These are phyloP conservation scores for Plasmodium fragile DNA, from an alignment of 169 alveolate species.

Conservation along the genomic window DNA sequence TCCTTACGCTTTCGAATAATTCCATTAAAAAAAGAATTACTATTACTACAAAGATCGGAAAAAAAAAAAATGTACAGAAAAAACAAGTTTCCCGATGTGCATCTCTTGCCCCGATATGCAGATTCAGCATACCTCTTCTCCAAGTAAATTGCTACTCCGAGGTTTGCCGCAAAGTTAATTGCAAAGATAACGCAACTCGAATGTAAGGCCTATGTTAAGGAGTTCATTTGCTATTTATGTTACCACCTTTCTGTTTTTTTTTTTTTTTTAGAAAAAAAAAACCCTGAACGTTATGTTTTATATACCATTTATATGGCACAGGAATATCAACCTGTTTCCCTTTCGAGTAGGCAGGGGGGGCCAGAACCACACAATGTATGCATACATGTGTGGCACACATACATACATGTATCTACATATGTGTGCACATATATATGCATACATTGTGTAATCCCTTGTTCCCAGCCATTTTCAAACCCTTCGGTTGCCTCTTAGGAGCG, in stretches of 20 bases:
- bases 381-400: neutral
- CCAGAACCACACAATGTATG: neutral
- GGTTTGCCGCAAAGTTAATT: conserved; percentile 89
- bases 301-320: conserved; percentile 80
- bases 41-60: conserved; percentile 25
- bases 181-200: conserved; percentile 94
- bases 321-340: conserved; percentile 93
- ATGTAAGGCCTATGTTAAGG: conserved; percentile 90
- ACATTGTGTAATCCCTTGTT: conserved; percentile 64
- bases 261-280: conserved; percentile 76
- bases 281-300: neutral
- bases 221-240: conserved; percentile 84
- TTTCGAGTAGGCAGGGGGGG: conserved; percentile 79
- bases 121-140: conserved; percentile 88
- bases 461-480: conserved; percentile 69
- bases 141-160: conserved; percentile 90
- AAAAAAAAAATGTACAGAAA: neutral
- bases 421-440: neutral
- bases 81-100: neutral
- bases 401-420: neutral
- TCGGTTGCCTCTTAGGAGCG: conserved; percentile 93
- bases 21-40: conserved; percentile 40
- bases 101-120: neutral
- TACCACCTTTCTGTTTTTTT: conserved; percentile 82
- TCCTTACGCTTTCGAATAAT: conserved; percentile 45